These are phyloP conservation scores for Pseudognaphalium luteoalbum DNA, from an alignment of 129 eudicot species.

Conservation along the genomic window DNA sequence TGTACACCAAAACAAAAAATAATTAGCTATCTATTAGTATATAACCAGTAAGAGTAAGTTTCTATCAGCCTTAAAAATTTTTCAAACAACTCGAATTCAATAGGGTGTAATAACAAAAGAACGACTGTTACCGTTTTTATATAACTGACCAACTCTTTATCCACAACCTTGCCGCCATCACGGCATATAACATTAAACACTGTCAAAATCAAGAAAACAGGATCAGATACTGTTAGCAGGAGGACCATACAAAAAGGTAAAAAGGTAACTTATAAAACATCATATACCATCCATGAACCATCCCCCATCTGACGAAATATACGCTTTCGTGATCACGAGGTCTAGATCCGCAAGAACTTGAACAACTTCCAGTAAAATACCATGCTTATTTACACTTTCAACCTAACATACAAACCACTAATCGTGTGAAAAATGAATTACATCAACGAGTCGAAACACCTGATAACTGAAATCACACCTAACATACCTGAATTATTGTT, in stretches of 20 bases:
- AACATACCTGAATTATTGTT: constrained; percentile 74
- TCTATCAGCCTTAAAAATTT: neutral
- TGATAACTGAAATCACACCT: neutral
- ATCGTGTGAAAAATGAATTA: neutral
- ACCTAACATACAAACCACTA: constrained; percentile 45
- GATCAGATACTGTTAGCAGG: constrained; percentile 5
- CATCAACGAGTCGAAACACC: neutral
- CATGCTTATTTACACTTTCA: constrained; percentile 90
- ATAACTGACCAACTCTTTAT: constrained; percentile 49
- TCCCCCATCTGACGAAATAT: constrained; percentile 92
- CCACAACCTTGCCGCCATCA: constrained; percentile 71
- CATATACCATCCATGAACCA: constrained; percentile 98
- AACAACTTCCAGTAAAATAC: constrained; percentile 86
- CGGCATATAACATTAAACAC: constrained; percentile 74
- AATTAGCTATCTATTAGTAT: neutral
- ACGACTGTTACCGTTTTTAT: constrained; percentile 49
- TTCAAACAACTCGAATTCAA: neutral
- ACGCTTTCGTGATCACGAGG: constrained; percentile 80
- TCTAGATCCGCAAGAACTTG: constrained; percentile 85
- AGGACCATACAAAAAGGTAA: neutral
- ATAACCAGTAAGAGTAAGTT: neutral
- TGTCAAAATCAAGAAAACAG: constrained; percentile 36
- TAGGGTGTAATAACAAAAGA: neutral
- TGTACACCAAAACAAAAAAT: neutral
- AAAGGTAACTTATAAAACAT: neutral